These are phyloP conservation scores for Apiospora rasikravindrae DNA, from an alignment of 2,329 filamentous ascomycete species.

Conservation along the genomic window DNA sequence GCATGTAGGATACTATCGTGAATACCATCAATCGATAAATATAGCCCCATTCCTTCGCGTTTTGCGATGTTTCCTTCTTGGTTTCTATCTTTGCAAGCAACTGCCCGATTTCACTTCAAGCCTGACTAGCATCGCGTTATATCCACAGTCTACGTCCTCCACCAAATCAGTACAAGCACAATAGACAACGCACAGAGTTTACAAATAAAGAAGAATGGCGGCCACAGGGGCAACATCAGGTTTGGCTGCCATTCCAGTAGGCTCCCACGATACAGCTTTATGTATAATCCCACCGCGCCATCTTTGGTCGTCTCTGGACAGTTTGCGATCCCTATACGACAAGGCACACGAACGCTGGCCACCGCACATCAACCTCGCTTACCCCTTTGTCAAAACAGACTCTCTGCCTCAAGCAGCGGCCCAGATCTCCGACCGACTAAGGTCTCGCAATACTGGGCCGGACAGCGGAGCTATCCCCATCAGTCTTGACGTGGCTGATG, in stretches of 20 bases:
- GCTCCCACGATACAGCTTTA: slow-evolving; percentile 63
- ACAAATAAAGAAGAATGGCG: neutral
- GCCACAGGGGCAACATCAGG: neutral
- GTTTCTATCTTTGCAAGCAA: neutral
- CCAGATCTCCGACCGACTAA: slow-evolving; percentile 37
- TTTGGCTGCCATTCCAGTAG: slow-evolving; percentile 20
- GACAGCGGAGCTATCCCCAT: slow-evolving; percentile 31
- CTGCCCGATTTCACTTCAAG: neutral
- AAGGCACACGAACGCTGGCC: slow-evolving; percentile 67
- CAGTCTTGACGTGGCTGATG: slow-evolving; percentile 46
- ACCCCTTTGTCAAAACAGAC: slow-evolving; percentile 64
- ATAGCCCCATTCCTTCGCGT: neutral
- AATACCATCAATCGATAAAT: neutral
- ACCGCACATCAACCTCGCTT: slow-evolving; percentile 69
- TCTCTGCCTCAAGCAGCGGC: slow-evolving; percentile 50
- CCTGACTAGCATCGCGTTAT: neutral
- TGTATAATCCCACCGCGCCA: slow-evolving; percentile 61
- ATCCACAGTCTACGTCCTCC: neutral
- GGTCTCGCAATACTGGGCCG: slow-evolving; percentile 35
- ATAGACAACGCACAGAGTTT: neutral
- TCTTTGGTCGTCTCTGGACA: slow-evolving; percentile 55
- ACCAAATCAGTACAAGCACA: neutral
- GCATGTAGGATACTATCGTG: neutral
- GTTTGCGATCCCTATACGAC: slow-evolving; percentile 66
- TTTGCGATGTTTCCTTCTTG: neutral